phyloP scores from a whole-genome alignment of 768 basidiomycete species.

The Calocybe gangraenosa region DNA sequence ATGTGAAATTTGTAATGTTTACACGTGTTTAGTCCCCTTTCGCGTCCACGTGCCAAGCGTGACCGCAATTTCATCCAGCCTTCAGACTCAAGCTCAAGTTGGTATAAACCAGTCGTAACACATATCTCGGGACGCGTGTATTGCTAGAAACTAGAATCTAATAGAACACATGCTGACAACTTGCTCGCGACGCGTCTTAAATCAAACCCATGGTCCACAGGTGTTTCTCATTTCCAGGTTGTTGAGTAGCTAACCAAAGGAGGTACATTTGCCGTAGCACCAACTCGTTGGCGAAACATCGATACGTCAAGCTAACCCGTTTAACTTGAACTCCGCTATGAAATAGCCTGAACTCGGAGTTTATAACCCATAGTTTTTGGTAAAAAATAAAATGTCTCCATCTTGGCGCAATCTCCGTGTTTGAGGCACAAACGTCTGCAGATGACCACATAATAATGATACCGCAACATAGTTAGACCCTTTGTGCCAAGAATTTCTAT shows the following conservation, averaged over 20 bases:
- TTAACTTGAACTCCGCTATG: neutral
- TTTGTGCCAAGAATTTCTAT: neutral
- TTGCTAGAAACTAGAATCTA: too few species aligned
- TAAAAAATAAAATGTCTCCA: conserved; percentile 3
- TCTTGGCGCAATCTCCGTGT: conserved; percentile 5
- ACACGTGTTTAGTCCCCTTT: conserved; percentile 21
- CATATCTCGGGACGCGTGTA: too few species aligned
- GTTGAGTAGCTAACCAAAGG: conserved; percentile 3
- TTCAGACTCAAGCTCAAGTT: too few species aligned
- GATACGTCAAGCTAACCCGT: neutral
- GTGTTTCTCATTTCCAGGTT: conserved; percentile 1
- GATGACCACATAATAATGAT: neutral
- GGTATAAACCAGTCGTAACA: too few species aligned
- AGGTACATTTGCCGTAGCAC: neutral
- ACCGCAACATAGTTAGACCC: neutral
- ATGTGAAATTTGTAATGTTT: conserved; percentile 32
- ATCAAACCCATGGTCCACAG: neutral
- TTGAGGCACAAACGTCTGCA: neutral
- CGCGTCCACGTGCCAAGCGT: conserved; percentile 8
- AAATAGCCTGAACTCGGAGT: conserved; percentile 1
- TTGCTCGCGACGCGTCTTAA: neutral
- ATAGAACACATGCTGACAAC: too few species aligned
- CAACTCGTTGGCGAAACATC: neutral
- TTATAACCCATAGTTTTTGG: conserved; percentile 1
- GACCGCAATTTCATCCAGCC: too few species aligned